phyloP scores from a whole-genome alignment of 176 grass and related monocot genomes.

The Zea luxurians region DNA sequence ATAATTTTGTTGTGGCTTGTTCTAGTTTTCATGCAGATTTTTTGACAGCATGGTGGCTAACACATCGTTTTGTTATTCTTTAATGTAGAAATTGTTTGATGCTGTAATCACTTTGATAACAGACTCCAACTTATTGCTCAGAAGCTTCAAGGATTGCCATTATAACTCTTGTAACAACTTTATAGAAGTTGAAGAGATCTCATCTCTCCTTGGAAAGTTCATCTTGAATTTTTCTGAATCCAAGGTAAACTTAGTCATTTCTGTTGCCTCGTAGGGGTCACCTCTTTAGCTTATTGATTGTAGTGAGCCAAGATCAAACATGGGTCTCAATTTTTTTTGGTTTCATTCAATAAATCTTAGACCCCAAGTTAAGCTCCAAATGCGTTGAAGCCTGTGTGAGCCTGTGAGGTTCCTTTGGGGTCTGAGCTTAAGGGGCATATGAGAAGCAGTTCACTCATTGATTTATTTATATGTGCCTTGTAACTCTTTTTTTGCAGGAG shows the following conservation, averaged over 20 bases:
- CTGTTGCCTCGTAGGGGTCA: background rate
- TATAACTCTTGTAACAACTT: slow-evolving; percentile 48
- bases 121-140: slow-evolving; percentile 69
- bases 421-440: background rate
- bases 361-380: background rate
- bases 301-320: background rate
- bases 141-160: slow-evolving; percentile 66
- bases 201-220: slow-evolving; percentile 60
- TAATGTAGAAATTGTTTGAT: slow-evolving; percentile 68
- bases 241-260: slow-evolving; percentile 61
- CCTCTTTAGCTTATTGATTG: slow-evolving; percentile 7
- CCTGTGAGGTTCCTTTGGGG: background rate
- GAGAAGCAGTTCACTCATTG: background rate
- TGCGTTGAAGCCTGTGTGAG: background rate
- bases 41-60: slow-evolving; percentile 42
- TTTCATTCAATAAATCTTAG: slow-evolving; percentile 11
- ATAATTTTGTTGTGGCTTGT: slow-evolving; percentile 8
- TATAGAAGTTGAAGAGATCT: slow-evolving; percentile 48
- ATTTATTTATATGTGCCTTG: background rate
- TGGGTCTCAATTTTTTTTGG: background rate
- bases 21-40: slow-evolving; percentile 22
- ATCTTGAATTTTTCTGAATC: slow-evolving; percentile 62
- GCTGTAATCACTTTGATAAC: slow-evolving; percentile 60
- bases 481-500: slow-evolving; percentile 53
- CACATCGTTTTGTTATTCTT: slow-evolving; percentile 4